Conservation (phyloP, 192 early-diverging fungal species). For the Coemansia sp. region DNA sequence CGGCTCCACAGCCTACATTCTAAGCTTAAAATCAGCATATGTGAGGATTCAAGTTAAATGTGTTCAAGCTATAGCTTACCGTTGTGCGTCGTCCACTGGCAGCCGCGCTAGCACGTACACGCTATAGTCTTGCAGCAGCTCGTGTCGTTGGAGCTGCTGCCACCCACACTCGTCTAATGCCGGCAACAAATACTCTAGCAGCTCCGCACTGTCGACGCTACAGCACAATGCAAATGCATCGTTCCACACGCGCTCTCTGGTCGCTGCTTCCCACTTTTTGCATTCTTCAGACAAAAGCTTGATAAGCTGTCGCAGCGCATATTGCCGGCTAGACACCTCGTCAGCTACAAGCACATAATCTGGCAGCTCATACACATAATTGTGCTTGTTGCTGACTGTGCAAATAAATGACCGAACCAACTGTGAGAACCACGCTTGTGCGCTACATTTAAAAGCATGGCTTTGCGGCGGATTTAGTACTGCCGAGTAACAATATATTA, state of each 20-base stretch:
- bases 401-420: constrained; percentile 19
- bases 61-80: constrained; percentile 17
- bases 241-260: constrained; percentile 15
- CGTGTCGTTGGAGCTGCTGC: constrained; percentile 23
- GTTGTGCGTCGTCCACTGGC: constrained; percentile 6
- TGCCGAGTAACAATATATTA: not conserved
- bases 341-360: constrained; percentile 2
- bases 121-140: constrained; percentile 11
- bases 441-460: constrained; percentile 15
- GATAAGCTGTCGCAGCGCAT: constrained; percentile 21
- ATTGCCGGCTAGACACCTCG: constrained; percentile 3
- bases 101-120: constrained; percentile 13
- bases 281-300: not conserved
- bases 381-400: not conserved
- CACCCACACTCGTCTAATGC: constrained; percentile 33
- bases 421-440: constrained; percentile 35
- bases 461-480: not conserved
- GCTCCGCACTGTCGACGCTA: constrained; percentile 1
- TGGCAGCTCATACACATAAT: not conserved
- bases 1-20: constrained; percentile 33
- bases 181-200: constrained; percentile 18
- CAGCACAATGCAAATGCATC: constrained; percentile 29
- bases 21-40: not conserved
- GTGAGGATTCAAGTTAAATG: not conserved
- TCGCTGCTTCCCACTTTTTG: not conserved